phyloP scores from a whole-genome alignment of 2,329 filamentous ascomycete genomes.

The Reticulascus tulasneorum region DNA sequence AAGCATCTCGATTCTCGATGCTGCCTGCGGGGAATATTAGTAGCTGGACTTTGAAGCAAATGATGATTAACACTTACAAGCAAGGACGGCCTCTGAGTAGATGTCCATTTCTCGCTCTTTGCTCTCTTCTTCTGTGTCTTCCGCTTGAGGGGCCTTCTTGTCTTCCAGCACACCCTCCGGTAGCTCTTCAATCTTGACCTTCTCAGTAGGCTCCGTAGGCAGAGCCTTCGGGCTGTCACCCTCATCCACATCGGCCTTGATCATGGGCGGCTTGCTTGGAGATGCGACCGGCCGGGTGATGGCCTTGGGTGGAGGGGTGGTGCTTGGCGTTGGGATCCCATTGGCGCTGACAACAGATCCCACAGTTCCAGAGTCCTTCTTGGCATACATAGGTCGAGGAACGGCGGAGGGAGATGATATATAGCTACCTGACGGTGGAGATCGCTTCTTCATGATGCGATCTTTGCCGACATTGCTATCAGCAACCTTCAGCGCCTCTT shows the following conservation, averaged over 20 bases:
- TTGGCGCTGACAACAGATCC: conserved; percentile 39
- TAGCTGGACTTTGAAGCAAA: conserved; percentile 5
- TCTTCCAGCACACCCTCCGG: conserved; percentile 49
- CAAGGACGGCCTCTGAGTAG: conserved; percentile 86
- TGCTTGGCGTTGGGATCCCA: conserved; percentile 65
- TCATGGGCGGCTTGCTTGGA: conserved; percentile 60
- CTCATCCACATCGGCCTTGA: conserved; percentile 74
- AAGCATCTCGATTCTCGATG: conserved; percentile 94
- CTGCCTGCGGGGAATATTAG: conserved; percentile 57
- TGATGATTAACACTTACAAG: conserved; percentile 57
- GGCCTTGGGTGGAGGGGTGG: conserved; percentile 56
- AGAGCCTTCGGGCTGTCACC: conserved; percentile 77
- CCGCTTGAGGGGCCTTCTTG: conserved; percentile 57
- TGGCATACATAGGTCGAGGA: conserved; percentile 63
- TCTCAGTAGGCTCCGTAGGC: conserved; percentile 64
- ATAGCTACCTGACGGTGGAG: conserved; percentile 52
- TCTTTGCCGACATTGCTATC: conserved; percentile 74
- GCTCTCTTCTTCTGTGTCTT: conserved; percentile 69
- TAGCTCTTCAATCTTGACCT: conserved; percentile 62
- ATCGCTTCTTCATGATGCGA: conserved; percentile 65
- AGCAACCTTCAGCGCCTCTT: conserved; percentile 84
- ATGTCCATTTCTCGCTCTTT: conserved; percentile 84
- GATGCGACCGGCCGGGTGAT: conserved; percentile 47
- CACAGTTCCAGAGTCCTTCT: conserved; percentile 48
- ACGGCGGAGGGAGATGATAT: conserved; percentile 57